Evolutionary conservation across 139 green algal species (phyloP).

Genomic region (Picochlorum sp.): DNA sequence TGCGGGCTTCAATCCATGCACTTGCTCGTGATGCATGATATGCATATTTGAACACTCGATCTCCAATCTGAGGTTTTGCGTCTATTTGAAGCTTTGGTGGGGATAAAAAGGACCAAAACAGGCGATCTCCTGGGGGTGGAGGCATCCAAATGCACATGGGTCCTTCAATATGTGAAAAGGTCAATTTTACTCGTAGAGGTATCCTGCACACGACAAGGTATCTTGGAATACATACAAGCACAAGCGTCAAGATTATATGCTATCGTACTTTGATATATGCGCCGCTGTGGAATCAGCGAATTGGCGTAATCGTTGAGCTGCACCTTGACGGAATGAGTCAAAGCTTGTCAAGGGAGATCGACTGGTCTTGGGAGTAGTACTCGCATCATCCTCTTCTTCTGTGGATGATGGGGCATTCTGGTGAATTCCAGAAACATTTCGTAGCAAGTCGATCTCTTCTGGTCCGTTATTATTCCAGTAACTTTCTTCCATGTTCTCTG

Average conservation of each 20-base stretch:
- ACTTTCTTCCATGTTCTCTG: neutral
- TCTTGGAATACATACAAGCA: no score
- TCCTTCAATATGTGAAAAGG: slow-evolving; percentile 32
- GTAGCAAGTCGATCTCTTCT: neutral
- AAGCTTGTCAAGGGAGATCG: neutral
- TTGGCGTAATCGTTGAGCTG: slow-evolving; percentile 16
- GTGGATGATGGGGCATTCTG: neutral
- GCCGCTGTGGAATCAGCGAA: slow-evolving; percentile 27
- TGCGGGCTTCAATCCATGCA: slow-evolving; percentile 33
- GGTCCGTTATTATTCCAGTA: neutral
- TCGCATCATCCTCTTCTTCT: neutral
- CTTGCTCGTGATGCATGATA: slow-evolving; percentile 28
- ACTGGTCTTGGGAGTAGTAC: neutral
- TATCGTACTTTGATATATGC: slow-evolving; percentile 13
- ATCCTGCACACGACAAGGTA: slow-evolving; percentile 18
- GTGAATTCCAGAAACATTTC: neutral
- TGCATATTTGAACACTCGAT: slow-evolving; percentile 40
- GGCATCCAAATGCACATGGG: slow-evolving; percentile 38
- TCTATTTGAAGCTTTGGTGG: slow-evolving; percentile 25
- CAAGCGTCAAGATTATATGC: no score
- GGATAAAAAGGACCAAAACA: slow-evolving; percentile 41
- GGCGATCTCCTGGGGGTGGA: slow-evolving; percentile 39
- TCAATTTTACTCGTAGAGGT: slow-evolving; percentile 35
- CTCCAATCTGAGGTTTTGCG: slow-evolving; percentile 30
- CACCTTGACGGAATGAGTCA: slow-evolving; percentile 6